Conservation (phyloP, 176 grass and related monocot species). For the Alopecurus myosuroides region DNA sequence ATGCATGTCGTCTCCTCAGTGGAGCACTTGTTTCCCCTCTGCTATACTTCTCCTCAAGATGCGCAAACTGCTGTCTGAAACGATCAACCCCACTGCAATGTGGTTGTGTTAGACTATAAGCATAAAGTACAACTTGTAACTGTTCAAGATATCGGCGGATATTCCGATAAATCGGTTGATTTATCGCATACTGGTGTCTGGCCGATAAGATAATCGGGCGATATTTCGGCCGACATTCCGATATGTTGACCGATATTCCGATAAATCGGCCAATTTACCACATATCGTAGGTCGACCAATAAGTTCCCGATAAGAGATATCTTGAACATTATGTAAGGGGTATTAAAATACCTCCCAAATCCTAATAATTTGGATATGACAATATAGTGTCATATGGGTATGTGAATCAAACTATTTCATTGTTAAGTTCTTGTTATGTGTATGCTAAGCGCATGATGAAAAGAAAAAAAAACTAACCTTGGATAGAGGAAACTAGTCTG, state of each 20-base stretch:
- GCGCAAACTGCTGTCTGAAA: conserved; percentile 83
- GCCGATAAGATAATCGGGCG: too few relatives aligned
- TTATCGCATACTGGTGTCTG: too few relatives aligned
- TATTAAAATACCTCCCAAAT: conserved; percentile 12
- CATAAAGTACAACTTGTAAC: not conserved
- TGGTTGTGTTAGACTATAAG: conserved; percentile 15
- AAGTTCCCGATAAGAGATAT: too few relatives aligned
- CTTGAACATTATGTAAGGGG: too few relatives aligned
- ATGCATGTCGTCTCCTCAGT: conserved; percentile 57
- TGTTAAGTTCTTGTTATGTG: not conserved
- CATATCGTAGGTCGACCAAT: too few relatives aligned
- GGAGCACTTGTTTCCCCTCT: conserved; percentile 66
- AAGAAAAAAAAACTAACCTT: conserved; percentile 46
- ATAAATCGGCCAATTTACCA: too few relatives aligned
- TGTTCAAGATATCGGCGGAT: too few relatives aligned
- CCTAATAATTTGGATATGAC: not conserved
- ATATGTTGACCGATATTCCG: too few relatives aligned
- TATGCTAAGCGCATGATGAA: not conserved
- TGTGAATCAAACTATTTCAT: not conserved
- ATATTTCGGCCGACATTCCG: too few relatives aligned
- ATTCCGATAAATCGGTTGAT: too few relatives aligned
- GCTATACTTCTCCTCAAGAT: conserved; percentile 78
- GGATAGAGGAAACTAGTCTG: conserved; percentile 90
- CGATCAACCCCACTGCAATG: conserved; percentile 67
- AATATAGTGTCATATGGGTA: not conserved